These are phyloP conservation scores for Cercospora sp. DNA, from an alignment of 2,329 filamentous ascomycete species.

Conservation along the genomic window DNA sequence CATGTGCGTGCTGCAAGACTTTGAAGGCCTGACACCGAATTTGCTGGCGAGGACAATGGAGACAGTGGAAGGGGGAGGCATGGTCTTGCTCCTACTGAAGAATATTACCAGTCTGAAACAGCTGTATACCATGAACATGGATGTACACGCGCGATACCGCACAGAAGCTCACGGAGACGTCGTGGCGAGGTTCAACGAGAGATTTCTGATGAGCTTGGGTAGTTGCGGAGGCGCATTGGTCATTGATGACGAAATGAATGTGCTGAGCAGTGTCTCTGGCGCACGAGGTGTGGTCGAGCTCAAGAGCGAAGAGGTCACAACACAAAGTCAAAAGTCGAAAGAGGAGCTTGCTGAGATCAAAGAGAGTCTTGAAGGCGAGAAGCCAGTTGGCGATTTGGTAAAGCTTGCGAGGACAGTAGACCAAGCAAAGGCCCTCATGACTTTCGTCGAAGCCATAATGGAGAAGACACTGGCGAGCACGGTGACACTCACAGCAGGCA, in stretches of 20 bases:
- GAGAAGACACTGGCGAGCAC: conserved; percentile 95
- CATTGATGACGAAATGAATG: conserved; percentile 96
- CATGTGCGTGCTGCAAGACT: conserved; percentile 98
- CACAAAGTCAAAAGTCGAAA: conserved; percentile 68
- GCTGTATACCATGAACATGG: conserved; percentile 95
- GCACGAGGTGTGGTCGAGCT: conserved; percentile 79
- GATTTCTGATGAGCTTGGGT: conserved; percentile 93
- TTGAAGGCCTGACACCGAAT: conserved; percentile 97
- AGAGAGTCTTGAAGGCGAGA: conserved; percentile 78
- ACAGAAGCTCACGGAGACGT: conserved; percentile 97
- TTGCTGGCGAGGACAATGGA: conserved; percentile 91
- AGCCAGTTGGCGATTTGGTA: conserved; percentile 81
- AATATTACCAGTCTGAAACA: conserved; percentile 97
- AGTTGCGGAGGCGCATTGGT: conserved; percentile 92
- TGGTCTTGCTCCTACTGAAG: conserved; percentile 88
- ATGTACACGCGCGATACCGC: conserved; percentile 92
- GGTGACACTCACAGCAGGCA: conserved; percentile 86
- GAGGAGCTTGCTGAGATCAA: conserved; percentile 83
- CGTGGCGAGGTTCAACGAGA: conserved; percentile 93
- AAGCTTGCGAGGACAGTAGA: conserved; percentile 87
- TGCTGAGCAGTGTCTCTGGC: conserved; percentile 84
- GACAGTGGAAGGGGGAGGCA: conserved; percentile 92
- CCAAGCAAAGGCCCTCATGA: conserved; percentile 94
- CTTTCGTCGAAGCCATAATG: conserved; percentile 92
- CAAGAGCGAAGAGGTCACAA: conserved; percentile 70